Evolutionary conservation across 164 flowering plant species (phyloP).

Genomic region (Litsea cubeba): DNA sequence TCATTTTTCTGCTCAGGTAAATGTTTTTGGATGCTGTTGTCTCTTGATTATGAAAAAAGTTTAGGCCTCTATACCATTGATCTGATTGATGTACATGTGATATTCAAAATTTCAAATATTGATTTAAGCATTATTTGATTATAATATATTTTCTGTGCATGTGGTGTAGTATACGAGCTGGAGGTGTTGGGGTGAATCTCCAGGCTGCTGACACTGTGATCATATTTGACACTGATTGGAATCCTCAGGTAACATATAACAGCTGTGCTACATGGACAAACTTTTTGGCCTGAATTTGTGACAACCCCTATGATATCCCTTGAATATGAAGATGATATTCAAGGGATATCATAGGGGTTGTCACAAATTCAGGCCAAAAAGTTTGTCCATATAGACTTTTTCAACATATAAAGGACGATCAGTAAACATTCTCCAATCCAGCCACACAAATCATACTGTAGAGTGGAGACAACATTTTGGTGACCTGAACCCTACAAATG

Average conservation of each 20-base stretch:
- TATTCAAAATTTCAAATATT: neutral
- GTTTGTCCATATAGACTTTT: too few relatives aligned
- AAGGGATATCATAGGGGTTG: too few relatives aligned
- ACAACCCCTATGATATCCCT: too few relatives aligned
- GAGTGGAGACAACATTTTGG: too few relatives aligned
- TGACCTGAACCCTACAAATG: too few relatives aligned
- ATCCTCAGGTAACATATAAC: slow-evolving; percentile 78
- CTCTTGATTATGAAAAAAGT: neutral
- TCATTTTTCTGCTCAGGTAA: slow-evolving; percentile 87
- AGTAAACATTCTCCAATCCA: too few relatives aligned
- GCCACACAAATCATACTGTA: too few relatives aligned
- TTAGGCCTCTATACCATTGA: neutral
- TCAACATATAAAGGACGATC: slow-evolving; percentile 10
- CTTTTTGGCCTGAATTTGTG: too few relatives aligned
- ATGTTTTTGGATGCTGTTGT: neutral
- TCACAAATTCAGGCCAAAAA: too few relatives aligned
- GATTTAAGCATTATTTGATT: neutral
- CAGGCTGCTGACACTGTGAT: slow-evolving; percentile 99
- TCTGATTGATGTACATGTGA: neutral
- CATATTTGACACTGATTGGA: slow-evolving; percentile 99
- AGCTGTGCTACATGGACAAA: too few relatives aligned
- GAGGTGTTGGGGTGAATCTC: slow-evolving; percentile 99
- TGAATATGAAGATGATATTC: too few relatives aligned
- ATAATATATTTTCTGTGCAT: slow-evolving; percentile 11
- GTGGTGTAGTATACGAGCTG: slow-evolving; percentile 83